These are phyloP conservation scores for Aspergillus caelatus DNA, from an alignment of 2,329 filamentous ascomycete species.

Conservation along the genomic window DNA sequence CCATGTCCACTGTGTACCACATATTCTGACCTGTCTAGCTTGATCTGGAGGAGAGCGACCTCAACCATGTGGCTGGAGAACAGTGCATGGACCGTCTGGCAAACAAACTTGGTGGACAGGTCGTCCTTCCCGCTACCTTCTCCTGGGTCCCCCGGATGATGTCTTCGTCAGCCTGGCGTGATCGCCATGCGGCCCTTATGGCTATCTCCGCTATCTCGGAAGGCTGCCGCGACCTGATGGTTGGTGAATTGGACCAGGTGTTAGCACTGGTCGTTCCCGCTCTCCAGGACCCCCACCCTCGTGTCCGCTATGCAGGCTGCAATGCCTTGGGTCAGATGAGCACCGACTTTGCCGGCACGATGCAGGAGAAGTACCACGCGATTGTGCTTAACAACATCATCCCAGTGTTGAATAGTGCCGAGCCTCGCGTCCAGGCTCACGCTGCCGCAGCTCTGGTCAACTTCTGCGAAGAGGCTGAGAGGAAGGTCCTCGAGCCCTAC, in stretches of 20 bases:
- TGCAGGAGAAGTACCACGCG: slow-evolving; percentile 95
- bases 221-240: slow-evolving; percentile 93
- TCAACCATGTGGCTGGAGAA: slow-evolving; percentile 96
- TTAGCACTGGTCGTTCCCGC: slow-evolving; percentile 93
- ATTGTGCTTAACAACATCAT: slow-evolving; percentile 88
- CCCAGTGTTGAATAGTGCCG: slow-evolving; percentile 83
- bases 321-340: slow-evolving; percentile 99
- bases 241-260: slow-evolving; percentile 90
- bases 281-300: slow-evolving; percentile 84
- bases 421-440: slow-evolving; percentile 94
- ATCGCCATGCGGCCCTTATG: slow-evolving; percentile 96
- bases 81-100: slow-evolving; percentile 97
- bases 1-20: background rate
- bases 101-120: slow-evolving; percentile 93
- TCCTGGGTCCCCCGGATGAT: slow-evolving; percentile 98
- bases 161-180: slow-evolving; percentile 89
- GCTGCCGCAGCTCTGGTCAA: slow-evolving; percentile 97
- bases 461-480: slow-evolving; percentile 98
- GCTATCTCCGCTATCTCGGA: slow-evolving; percentile 98
- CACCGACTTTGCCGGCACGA: slow-evolving; percentile 95
- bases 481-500: slow-evolving; percentile 86
- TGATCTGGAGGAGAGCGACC: slow-evolving; percentile 92
- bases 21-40: slow-evolving; percentile 55
- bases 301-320: slow-evolving; percentile 95
- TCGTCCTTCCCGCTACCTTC: slow-evolving; percentile 91